Evolutionary conservation across 1,139 yeast genomes (phyloP), one percentile per base, ranked within the genome.

Genomic region (Hansenula sp.): DNA sequence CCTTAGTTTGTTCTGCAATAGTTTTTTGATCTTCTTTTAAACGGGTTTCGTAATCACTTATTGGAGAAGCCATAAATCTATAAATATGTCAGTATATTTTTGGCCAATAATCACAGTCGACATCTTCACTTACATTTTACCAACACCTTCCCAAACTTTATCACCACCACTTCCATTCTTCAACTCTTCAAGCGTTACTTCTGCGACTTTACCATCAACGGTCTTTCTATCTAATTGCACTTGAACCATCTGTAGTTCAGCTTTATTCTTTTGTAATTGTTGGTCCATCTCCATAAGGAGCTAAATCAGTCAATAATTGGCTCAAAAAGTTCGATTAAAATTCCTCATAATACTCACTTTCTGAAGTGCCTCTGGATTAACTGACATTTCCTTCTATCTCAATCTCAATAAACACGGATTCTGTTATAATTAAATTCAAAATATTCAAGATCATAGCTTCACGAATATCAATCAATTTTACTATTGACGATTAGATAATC

Each of bases 91-190:
- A 21, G 24, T 21, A 21, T 7, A 7, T 9, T 21, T 21, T 7
- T 9, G 9, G 6, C 24, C 9, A 7, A 7, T 6, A 21, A 21
- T 21, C 24, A 21, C 24, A 21, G 9, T 21, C 9, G 24, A n/a
- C n/a, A n/a, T 21, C 24, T 21, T 7, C 6, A 21, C 24, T 21
- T 9, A 21, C 24, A 88, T 77, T 62, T 84, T 84, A 19, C 96
- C 96, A 25, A 87, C 75, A 3, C 95, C 88, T 57, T 86, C 79
- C 94, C 95, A 89, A 6, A 89, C 90, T 3, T 60, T 58, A 18
- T 77, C 60, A 6, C 53, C 56, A 12, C 56, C 57, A 18, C 62
- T 60, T 6, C 57, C 54, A 16, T 46, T 74, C 28, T 65, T 66
- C 44, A 87, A 66, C 48, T 82, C 82, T 33, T 68, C 54, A 27